Conservation (phyloP, 2,329 filamentous ascomycete species). For the Claviceps pazoutovae region DNA sequence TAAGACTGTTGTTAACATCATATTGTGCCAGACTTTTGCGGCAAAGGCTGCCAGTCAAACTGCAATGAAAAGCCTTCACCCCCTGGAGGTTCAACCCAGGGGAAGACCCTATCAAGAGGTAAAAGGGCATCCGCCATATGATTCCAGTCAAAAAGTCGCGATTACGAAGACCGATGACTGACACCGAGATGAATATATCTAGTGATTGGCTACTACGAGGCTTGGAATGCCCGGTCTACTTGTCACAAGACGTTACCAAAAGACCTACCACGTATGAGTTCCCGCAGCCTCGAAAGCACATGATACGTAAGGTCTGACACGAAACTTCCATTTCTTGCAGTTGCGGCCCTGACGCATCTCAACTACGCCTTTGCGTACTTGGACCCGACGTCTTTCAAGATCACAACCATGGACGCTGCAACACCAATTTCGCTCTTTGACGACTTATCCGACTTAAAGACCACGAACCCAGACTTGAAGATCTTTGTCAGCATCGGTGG, state of each 20-base stretch:
- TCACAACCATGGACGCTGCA: conserved; percentile 13
- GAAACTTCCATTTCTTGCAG: background rate
- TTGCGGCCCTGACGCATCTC: conserved; percentile 10
- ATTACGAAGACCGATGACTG: background rate
- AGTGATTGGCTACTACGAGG: conserved; percentile 12
- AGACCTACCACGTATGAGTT: background rate
- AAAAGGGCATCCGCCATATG: background rate
- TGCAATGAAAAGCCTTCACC: conserved; percentile 6
- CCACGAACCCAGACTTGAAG: conserved; percentile 12
- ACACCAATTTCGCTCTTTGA: background rate
- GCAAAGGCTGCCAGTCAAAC: conserved; percentile 9
- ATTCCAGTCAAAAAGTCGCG: background rate
- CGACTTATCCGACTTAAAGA: conserved; percentile 9
- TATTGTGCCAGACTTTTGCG: conserved; percentile 11
- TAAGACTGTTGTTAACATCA: background rate
- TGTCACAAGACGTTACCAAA: conserved; percentile 1
- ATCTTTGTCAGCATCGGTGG: conserved; percentile 22
- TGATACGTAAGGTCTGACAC: background rate
- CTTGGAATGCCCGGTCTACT: conserved; percentile 3
- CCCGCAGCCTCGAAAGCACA: background rate
- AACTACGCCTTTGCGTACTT: conserved; percentile 14
- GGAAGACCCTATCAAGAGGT: background rate
- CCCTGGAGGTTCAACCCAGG: background rate
- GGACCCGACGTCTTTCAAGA: conserved; percentile 10
- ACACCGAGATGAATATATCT: background rate